Conservation (phyloP, 495 filamentous ascomycete species). For the Elasticomyces elasticus region DNA sequence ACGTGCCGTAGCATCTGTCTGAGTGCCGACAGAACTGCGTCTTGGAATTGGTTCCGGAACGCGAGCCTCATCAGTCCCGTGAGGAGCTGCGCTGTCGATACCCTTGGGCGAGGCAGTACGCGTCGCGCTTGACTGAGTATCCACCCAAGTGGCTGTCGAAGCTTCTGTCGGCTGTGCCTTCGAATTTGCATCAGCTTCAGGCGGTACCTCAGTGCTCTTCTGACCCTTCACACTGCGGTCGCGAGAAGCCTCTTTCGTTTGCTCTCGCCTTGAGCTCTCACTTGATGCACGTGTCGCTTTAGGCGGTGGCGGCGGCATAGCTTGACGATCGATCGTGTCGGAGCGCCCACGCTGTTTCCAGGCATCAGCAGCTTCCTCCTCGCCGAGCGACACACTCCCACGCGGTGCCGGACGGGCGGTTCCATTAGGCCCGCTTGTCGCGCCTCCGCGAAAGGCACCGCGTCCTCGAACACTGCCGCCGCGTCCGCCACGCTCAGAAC, state of each 20-base stretch:
- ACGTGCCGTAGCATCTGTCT: constrained; percentile 21
- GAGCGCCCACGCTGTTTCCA: neutral
- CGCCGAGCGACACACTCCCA: neutral
- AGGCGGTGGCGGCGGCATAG: constrained; percentile 14
- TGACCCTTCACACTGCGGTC: constrained; percentile 3
- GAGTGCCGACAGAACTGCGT: constrained; percentile 26
- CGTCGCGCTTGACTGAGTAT: neutral
- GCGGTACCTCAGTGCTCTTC: neutral
- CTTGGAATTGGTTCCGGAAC: constrained; percentile 19
- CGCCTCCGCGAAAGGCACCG: constrained; percentile 32
- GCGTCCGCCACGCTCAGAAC: constrained; percentile 8
- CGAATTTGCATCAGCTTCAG: neutral
- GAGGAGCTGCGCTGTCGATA: neutral
- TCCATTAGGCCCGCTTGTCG: constrained; percentile 14
- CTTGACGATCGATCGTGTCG: constrained; percentile 11
- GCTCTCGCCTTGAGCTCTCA: neutral
- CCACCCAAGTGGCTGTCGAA: constrained; percentile 1
- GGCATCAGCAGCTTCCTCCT: neutral
- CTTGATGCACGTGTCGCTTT: constrained; percentile 11
- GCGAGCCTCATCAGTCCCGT: constrained; percentile 8
- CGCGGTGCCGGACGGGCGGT: neutral
- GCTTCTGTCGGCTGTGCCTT: neutral
- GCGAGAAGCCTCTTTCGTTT: neutral
- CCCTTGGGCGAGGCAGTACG: constrained; percentile 5
- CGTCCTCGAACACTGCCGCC: constrained; percentile 17